These are phyloP conservation scores for Phytophthora citricola DNA, from an alignment of 352 stramenopile species.

Conservation along the genomic window DNA sequence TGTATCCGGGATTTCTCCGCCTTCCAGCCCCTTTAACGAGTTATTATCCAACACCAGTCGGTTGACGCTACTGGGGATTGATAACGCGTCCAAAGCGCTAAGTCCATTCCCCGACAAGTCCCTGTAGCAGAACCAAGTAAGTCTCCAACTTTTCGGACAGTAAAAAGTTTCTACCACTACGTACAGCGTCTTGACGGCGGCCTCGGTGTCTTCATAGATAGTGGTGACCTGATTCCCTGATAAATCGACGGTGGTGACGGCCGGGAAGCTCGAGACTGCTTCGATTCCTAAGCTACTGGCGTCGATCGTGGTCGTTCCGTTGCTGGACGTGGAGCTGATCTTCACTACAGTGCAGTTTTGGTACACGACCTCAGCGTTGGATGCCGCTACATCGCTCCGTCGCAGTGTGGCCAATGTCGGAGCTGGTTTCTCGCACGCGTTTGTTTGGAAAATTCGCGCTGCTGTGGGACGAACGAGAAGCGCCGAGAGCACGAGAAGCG, in stretches of 20 bases:
- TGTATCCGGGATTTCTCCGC: conserved; percentile 30
- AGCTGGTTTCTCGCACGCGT: conserved; percentile 30
- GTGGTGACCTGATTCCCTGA: conserved; percentile 37
- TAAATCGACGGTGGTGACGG: conserved; percentile 31
- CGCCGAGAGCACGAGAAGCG: conserved; percentile 15
- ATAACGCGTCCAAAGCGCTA: conserved; percentile 29
- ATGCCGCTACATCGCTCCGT: conserved; percentile 11
- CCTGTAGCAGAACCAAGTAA: conserved; percentile 13
- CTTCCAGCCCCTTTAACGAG: conserved; percentile 21
- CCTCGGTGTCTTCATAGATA: conserved; percentile 35
- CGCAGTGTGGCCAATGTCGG: conserved; percentile 34
- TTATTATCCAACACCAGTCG: conserved; percentile 38
- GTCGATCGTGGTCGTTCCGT: conserved; percentile 36
- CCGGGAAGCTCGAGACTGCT: conserved; percentile 39
- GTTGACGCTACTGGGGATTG: conserved; percentile 34
- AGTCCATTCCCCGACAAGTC: conserved; percentile 42
- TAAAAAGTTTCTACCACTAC: conserved; percentile 9
- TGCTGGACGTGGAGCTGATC: conserved; percentile 32
- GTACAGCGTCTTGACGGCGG: conserved; percentile 41
- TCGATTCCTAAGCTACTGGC: conserved; percentile 35
- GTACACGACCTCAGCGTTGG: conserved; percentile 40
- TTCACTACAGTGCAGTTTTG: conserved; percentile 39
- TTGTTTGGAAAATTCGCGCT: conserved; percentile 12
- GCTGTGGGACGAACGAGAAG: conserved; percentile 1
- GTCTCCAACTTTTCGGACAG: conserved; percentile 1